Evolutionary conservation across 2,329 filamentous ascomycete species (phyloP).

Genomic region (Aspergillus pseudotamarii): DNA sequence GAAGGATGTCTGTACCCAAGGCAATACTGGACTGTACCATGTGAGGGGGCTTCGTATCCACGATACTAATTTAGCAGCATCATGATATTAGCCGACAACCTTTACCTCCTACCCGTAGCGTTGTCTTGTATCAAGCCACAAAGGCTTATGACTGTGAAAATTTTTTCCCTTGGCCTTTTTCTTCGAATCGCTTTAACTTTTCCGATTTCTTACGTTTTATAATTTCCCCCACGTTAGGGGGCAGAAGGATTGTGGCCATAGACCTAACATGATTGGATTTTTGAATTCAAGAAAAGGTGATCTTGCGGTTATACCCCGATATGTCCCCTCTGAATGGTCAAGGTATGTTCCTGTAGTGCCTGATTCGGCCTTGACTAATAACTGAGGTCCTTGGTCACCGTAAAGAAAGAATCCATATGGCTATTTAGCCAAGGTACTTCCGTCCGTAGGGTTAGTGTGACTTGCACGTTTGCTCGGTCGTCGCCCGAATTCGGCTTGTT

Average conservation of each 20-base stretch:
- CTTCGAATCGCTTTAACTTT: neutral
- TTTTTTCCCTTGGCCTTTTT: neutral
- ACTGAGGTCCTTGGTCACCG: neutral
- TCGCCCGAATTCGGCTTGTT: neutral
- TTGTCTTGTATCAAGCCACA: slow-evolving; percentile 5
- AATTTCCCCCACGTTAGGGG: neutral
- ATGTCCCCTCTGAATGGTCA: neutral
- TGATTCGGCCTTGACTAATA: neutral
- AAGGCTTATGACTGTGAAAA: neutral
- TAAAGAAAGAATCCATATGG: neutral
- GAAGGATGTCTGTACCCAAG: neutral
- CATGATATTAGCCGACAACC: neutral
- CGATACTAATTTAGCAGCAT: neutral
- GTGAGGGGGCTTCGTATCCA: neutral
- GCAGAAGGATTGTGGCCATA: neutral
- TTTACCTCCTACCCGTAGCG: neutral
- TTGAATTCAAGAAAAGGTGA: neutral
- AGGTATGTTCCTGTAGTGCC: neutral
- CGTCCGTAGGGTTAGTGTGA: neutral
- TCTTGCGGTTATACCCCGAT: neutral
- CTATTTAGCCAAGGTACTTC: neutral
- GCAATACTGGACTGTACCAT: neutral
- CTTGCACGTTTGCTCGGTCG: neutral
- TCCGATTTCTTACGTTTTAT: neutral
- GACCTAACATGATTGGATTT: neutral